phyloP scores from a whole-genome alignment of 2,329 filamentous ascomycete genomes.

The Monascus ruber region DNA sequence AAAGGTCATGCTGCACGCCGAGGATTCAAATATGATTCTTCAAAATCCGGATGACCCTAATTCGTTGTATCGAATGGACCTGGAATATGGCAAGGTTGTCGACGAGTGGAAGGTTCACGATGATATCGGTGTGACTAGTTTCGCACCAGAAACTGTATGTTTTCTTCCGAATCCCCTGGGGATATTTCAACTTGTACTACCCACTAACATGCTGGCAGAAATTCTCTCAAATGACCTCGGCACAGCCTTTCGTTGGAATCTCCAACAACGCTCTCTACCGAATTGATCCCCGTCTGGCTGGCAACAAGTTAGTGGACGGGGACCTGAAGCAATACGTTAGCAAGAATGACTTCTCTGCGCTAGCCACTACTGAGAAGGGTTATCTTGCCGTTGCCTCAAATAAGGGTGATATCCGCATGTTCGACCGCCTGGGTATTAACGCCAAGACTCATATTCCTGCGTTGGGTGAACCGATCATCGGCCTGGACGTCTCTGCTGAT shows the following conservation, averaged over 20 bases:
- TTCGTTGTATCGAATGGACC: slow-evolving; percentile 90
- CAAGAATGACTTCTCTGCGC: slow-evolving; percentile 93
- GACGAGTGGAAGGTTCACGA: slow-evolving; percentile 99
- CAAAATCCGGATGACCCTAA: slow-evolving; percentile 76
- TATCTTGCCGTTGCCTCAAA: slow-evolving; percentile 95
- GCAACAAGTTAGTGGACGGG: slow-evolving; percentile 83
- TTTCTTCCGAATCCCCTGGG: slow-evolving; percentile 1
- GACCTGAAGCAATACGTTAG: slow-evolving; percentile 92
- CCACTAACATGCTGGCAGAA: slow-evolving; percentile 44
- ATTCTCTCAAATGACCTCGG: slow-evolving; percentile 92
- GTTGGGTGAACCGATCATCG: slow-evolving; percentile 86
- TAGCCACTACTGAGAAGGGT: slow-evolving; percentile 90
- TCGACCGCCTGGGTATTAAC: slow-evolving; percentile 91
- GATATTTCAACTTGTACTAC: too few species aligned
- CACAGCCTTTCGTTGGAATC: slow-evolving; percentile 89
- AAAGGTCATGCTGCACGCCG: slow-evolving; percentile 92
- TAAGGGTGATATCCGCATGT: slow-evolving; percentile 94
- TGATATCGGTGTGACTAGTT: slow-evolving; percentile 82
- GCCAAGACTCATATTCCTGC: slow-evolving; percentile 96
- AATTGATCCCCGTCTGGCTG: slow-evolving; percentile 78
- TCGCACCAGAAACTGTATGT: slow-evolving; percentile 69
- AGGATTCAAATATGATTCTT: slow-evolving; percentile 79
- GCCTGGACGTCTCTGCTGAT: slow-evolving; percentile 88
- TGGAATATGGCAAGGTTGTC: slow-evolving; percentile 94
- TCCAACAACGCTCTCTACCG: slow-evolving; percentile 89